phyloP scores from a whole-genome alignment of 1,139 yeast genomes.

The Yamadazyma diddensiae region DNA sequence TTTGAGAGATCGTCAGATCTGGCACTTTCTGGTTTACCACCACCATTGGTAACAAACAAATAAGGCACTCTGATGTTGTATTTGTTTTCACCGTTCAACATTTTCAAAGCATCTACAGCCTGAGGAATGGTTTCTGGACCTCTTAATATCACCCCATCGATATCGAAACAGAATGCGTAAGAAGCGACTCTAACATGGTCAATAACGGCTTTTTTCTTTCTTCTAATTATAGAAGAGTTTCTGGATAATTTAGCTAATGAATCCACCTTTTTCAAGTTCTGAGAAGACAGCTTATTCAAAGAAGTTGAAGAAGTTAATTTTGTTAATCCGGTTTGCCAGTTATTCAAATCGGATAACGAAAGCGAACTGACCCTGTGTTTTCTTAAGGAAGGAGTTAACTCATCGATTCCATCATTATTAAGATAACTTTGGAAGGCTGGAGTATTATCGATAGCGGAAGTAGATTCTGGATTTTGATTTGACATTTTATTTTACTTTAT shows the following conservation, averaged over 20 bases:
- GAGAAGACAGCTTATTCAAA: slow-evolving; percentile 35
- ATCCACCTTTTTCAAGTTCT: slow-evolving; percentile 47
- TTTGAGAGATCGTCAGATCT: slow-evolving; percentile 67
- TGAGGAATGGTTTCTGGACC: slow-evolving; percentile 81
- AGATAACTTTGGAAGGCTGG: slow-evolving; percentile 50
- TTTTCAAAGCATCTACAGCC: slow-evolving; percentile 65
- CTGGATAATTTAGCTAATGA: slow-evolving; percentile 52
- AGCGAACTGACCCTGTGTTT: slow-evolving; percentile 68
- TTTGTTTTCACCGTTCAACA: slow-evolving; percentile 74
- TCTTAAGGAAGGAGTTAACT: slow-evolving; percentile 57
- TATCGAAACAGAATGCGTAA: slow-evolving; percentile 84
- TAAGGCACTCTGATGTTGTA: slow-evolving; percentile 82
- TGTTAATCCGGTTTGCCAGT: slow-evolving; percentile 52
- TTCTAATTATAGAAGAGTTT: slow-evolving; percentile 48
- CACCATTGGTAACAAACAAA: slow-evolving; percentile 85
- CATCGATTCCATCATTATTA: slow-evolving; percentile 71
- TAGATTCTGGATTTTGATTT: slow-evolving; percentile 5
- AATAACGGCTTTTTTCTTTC: slow-evolving; percentile 50
- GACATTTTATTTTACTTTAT: slow-evolving; percentile 4
- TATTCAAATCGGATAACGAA: slow-evolving; percentile 67
- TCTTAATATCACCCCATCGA: slow-evolving; percentile 77
- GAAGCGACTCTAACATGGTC: slow-evolving; percentile 74
- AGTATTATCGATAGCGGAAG: slow-evolving; percentile 18
- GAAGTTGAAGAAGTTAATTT: slow-evolving; percentile 43
- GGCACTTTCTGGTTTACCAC: slow-evolving; percentile 75